Evolutionary conservation across 352 stramenopile species (phyloP).

Genomic region (Globisporangium solare): DNA sequence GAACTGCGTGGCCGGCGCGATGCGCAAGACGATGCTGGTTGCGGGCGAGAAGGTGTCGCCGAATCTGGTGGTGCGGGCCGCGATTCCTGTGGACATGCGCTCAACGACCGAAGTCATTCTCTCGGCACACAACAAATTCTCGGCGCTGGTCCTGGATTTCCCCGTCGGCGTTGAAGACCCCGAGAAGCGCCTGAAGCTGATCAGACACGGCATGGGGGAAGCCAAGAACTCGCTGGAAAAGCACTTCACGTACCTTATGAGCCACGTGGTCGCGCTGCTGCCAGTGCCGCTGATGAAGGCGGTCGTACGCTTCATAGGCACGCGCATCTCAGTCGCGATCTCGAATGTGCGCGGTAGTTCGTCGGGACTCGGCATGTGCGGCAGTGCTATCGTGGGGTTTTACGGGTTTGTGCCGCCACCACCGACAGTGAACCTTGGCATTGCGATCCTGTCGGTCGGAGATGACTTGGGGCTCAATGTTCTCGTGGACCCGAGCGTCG

Average conservation of each 20-base stretch:
- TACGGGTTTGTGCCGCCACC: conserved; percentile 77
- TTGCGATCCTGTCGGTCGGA: conserved; percentile 67
- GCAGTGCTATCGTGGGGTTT: conserved; percentile 47
- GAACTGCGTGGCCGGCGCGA: conserved; percentile 67
- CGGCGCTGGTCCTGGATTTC: conserved; percentile 68
- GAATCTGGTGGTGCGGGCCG: conserved; percentile 53
- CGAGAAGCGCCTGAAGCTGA: conserved; percentile 38
- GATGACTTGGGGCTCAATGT: conserved; percentile 72
- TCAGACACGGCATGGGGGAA: conserved; percentile 59
- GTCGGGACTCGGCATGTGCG: conserved; percentile 50
- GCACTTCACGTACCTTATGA: conserved; percentile 64
- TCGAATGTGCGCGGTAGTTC: conserved; percentile 63
- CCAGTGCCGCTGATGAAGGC: conserved; percentile 44
- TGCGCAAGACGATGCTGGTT: conserved; percentile 60
- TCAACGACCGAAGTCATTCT: conserved; percentile 55
- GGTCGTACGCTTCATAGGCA: conserved; percentile 51
- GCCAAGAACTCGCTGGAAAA: conserved; percentile 81
- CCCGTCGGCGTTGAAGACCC: conserved; percentile 49
- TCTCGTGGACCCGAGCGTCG: conserved; percentile 66
- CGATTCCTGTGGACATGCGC: conserved; percentile 79
- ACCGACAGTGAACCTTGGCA: conserved; percentile 71
- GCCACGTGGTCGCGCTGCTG: conserved; percentile 49
- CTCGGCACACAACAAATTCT: conserved; percentile 74
- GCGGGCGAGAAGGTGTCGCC: conserved; percentile 29
- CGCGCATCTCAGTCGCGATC: conserved; percentile 56